Evolutionary conservation across 768 basidiomycete species (phyloP), one percentile per base, ranked within the genome.

Genomic region (Tulasnella sp.): DNA sequence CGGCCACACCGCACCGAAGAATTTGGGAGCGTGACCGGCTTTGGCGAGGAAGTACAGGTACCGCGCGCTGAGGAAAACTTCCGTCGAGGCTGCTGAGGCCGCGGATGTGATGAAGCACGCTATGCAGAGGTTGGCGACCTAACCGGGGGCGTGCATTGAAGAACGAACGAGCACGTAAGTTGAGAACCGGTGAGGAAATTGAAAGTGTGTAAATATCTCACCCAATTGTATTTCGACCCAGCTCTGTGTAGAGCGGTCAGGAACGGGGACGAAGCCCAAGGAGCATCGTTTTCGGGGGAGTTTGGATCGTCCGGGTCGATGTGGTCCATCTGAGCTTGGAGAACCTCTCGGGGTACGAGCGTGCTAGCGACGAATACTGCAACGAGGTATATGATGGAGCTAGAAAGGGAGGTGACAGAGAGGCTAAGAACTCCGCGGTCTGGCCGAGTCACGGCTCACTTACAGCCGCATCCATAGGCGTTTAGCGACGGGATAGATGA

Each of bases 1-100:
- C 3, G 71, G 78, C 71, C 46, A 80, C 5, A 80, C 44, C n/a
- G 40, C 36, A 3, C 77, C 77, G 76, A 78, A 44, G n/a, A 80
- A 80, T 40, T 21, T 21, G 7, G 81, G 81, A 21, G 81, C 81
- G 68, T 81, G 81, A 8, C 80, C 80, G 16, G 74, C 68, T 42
- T 74, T 71, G 5, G 79, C 74, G n/a, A 81, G 39, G 62, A 76
- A 79, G 68, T 44, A 81, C 3, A 81, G 46, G 46, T 76, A 73
- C 0, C 81, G 81, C 56, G 79, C 76, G 31, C 79, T 44, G 39
- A 80, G 76, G 79, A 78, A 81, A 31, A 80, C 56, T 16, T 79
- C 77, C 36, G 34, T 56, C 18, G 79, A 77, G 1, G 79, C 79
- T 27, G 79, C 79, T 10, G 79, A 80, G 24, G 31, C 40, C 12